These are phyloP conservation scores for Dovyalis caffra DNA, from an alignment of 345 rosid genomes.

Conservation along the genomic window DNA sequence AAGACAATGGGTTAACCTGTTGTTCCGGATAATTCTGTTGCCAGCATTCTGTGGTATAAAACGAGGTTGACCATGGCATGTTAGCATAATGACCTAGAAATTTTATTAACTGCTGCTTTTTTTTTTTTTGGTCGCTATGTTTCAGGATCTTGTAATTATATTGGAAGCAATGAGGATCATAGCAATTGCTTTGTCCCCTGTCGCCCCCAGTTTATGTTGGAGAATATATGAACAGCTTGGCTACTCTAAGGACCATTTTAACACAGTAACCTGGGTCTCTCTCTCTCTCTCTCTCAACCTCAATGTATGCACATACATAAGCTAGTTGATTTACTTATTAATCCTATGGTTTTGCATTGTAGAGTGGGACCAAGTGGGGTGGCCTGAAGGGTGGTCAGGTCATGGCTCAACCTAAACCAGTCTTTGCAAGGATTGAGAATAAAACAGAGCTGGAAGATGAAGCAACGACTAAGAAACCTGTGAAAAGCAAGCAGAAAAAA, in stretches of 20 bases:
- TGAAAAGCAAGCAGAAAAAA: conserved; percentile 40
- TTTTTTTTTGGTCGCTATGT: conserved; percentile 2
- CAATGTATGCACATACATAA: background rate
- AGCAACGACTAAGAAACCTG: conserved; percentile 31
- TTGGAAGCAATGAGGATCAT: conserved; percentile 85
- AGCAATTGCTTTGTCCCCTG: conserved; percentile 73
- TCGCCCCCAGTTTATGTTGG: conserved; percentile 65
- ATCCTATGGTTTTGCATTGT: conserved; percentile 13
- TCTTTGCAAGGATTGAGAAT: conserved; percentile 73
- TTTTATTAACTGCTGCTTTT: conserved; percentile 1
- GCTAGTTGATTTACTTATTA: background rate
- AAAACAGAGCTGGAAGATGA: conserved; percentile 35
- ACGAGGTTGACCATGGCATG: background rate
- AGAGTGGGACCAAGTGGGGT: conserved; percentile 87
- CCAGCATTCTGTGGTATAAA: background rate
- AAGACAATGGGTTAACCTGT: background rate
- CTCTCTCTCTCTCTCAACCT: conserved; percentile 10
- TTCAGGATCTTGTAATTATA: conserved; percentile 82
- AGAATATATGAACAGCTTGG: conserved; percentile 87
- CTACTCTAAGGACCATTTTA: conserved; percentile 56
- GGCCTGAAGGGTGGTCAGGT: conserved; percentile 79
- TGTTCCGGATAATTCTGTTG: background rate
- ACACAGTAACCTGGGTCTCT: conserved; percentile 57
- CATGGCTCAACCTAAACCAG: conserved; percentile 81
- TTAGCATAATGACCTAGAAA: background rate